These are phyloP conservation scores for Persicaria maculosa DNA, from an alignment of 148 eudicot genomes.

Conservation along the genomic window DNA sequence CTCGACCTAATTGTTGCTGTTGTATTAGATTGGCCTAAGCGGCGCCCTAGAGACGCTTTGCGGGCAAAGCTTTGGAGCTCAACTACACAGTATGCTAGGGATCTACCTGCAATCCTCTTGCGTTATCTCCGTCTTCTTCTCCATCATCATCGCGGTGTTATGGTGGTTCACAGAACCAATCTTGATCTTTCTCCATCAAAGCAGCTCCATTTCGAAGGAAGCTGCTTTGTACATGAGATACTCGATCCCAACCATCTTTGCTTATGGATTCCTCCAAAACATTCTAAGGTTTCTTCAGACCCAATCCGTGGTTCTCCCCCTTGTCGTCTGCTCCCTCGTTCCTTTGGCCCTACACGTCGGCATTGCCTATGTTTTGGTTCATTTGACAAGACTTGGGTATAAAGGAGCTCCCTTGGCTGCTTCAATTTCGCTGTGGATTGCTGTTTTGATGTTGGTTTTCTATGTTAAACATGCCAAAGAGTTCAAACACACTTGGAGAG, in stretches of 20 bases:
- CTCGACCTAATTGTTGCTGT: not conserved
- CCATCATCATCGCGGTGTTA: constrained; percentile 45
- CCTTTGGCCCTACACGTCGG: constrained; percentile 44
- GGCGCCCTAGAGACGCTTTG: constrained; percentile 89
- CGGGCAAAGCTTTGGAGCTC: constrained; percentile 87
- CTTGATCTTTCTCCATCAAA: constrained; percentile 59
- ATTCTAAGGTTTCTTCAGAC: constrained; percentile 75
- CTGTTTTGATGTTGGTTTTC: constrained; percentile 31
- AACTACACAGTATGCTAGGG: constrained; percentile 51
- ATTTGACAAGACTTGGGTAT: constrained; percentile 41
- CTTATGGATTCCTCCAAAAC: constrained; percentile 55
- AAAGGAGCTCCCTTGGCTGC: constrained; percentile 69
- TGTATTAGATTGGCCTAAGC: constrained; percentile 49
- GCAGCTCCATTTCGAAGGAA: constrained; percentile 37
- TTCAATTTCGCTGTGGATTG: constrained; percentile 60
- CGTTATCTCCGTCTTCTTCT: constrained; percentile 52
- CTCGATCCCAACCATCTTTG: constrained; percentile 61
- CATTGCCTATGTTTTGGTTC: constrained; percentile 33
- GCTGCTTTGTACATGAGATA: constrained; percentile 58
- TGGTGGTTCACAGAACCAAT: constrained; percentile 74
- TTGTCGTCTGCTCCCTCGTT: constrained; percentile 43
- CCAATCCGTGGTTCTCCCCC: constrained; percentile 56
- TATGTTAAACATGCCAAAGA: constrained; percentile 34
- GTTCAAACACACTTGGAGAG: constrained; percentile 53
- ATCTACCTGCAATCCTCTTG: constrained; percentile 80